Conservation (phyloP, 1,284 basidiomycete species). For the Exobasidium rhododendri region DNA sequence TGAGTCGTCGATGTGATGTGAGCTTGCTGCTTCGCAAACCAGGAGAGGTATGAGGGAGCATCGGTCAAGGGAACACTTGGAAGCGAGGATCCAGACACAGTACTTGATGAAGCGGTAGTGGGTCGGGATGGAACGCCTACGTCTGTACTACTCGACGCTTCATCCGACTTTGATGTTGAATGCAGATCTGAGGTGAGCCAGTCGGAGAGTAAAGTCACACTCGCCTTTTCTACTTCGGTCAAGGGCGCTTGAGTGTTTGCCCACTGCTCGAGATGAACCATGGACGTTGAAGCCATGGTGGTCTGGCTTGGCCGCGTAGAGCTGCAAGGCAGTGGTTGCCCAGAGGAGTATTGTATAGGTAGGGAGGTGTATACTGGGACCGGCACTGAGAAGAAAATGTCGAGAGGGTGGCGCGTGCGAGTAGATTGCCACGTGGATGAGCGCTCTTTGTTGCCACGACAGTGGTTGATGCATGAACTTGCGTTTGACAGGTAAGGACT, state of each 20-base stretch:
- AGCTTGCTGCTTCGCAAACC: conserved; percentile 33
- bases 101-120: conserved; percentile 5
- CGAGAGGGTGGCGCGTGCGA: neutral
- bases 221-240: conserved; percentile 26
- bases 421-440: neutral
- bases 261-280: conserved; percentile 40
- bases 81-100: conserved; percentile 15
- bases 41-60: conserved; percentile 33
- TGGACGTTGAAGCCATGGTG: conserved; percentile 8
- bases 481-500: too few relatives aligned
- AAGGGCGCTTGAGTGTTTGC: conserved; percentile 31
- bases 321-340: too few relatives aligned
- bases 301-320: too few relatives aligned
- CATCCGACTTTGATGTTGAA: conserved; percentile 7
- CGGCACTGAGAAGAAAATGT: too few relatives aligned
- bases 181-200: conserved; percentile 15
- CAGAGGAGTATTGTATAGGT: too few relatives aligned
- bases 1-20: conserved; percentile 33
- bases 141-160: conserved; percentile 7
- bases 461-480: too few relatives aligned
- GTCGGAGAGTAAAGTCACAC: conserved; percentile 39
- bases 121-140: neutral
- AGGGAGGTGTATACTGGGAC: too few relatives aligned
- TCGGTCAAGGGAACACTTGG: conserved; percentile 24
- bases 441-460: too few relatives aligned